Base-by-base conservation (phyloP, 1,284 basidiomycete species). In the Trichosporon faecale region DNA sequence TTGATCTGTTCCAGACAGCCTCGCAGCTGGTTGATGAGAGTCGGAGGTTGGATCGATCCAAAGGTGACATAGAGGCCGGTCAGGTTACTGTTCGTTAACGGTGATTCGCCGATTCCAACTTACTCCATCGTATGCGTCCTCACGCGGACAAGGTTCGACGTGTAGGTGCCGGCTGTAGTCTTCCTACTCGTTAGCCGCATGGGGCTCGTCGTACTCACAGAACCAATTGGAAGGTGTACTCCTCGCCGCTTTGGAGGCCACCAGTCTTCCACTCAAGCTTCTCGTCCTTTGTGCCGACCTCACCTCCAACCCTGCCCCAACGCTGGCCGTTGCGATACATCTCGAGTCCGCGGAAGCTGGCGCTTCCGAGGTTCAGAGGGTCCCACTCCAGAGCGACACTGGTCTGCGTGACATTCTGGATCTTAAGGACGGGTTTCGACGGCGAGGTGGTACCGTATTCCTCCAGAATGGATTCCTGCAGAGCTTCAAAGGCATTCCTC, bases 321-420 rank as follows among this genome's bases (percentile, higher is more conserved):
- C 95, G 88, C 81, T 94, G 89, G 3, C 90, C 89, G 79, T 97
- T 97, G 74, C 92, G 89, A 85, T 92, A 95, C 78, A 97, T 93
- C 76, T 95, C 93, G 31, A 98, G 86, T 0, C 91, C 91, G 67
- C 94, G 89, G 25, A 97, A 85, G 76, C 91, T 91, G 6, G 94
- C 89, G 1, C 90, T 92, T 0, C 94, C 95, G 16, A 97, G 88
- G 71, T 92, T 85, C n/a, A 98, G 84, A 21, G 88, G 80, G 2
- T 92, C 91, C 95, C 95, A 98, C 85, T 96, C 93, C 12, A 97
- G 87, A 0, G 93, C 93, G 2, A 95, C 93, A 7, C 91, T 95
- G 1, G 95, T 98, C 86, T 98, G 95, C 0, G 95, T 97, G 57
- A 93, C 89, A 76, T 96, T 94, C 55, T 94, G 88, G n/a, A 97